A percentile compares a stretch with the other conserved stretches of the same genome.
Evolutionary conservation across 768 basidiomycete genomes (phyloP).

Genomic region (Lactarius pseudohatsudake): DNA sequence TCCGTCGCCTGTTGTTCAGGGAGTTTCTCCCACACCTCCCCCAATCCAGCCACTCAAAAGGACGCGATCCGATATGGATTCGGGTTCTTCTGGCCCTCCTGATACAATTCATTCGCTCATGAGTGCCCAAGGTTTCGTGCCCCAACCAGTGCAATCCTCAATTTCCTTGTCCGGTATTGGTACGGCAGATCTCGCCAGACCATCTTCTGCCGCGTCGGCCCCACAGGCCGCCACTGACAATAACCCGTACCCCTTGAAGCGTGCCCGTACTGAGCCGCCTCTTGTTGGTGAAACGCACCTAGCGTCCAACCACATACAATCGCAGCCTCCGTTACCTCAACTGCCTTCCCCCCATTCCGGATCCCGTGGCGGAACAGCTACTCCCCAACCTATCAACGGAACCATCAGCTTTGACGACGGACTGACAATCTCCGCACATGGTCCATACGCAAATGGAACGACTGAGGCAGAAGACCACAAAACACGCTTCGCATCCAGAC

Average conservation of each 20-base stretch:
- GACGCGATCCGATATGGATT: constrained; percentile 67
- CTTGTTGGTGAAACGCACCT: constrained; percentile 20
- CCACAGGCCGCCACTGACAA: constrained; percentile 53
- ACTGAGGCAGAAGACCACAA: constrained; percentile 47
- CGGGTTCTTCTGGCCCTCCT: constrained; percentile 37
- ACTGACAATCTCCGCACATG: constrained; percentile 43
- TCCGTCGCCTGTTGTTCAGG: constrained; percentile 40
- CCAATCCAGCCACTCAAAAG: constrained; percentile 51
- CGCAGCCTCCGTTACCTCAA: constrained; percentile 34
- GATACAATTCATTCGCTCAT: constrained; percentile 28
- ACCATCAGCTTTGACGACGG: constrained; percentile 36
- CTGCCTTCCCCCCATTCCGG: constrained; percentile 31
- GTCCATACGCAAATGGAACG: constrained; percentile 41
- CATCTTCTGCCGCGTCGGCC: constrained; percentile 47
- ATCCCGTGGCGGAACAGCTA: constrained; percentile 33
- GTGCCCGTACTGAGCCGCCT: constrained; percentile 56
- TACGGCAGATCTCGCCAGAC: constrained; percentile 49
- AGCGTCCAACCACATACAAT: constrained; percentile 7
- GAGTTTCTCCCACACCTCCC: constrained; percentile 39
- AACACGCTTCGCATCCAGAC: constrained; percentile 68
- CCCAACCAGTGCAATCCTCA: constrained; percentile 31
- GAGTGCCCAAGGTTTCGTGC: constrained; percentile 25
- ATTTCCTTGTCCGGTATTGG: constrained; percentile 46
- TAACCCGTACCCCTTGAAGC: constrained; percentile 70
- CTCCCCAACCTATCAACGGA: constrained; percentile 26